Conservation (phyloP, 805 yeast species). For the Kockiozyma suomiensis region DNA sequence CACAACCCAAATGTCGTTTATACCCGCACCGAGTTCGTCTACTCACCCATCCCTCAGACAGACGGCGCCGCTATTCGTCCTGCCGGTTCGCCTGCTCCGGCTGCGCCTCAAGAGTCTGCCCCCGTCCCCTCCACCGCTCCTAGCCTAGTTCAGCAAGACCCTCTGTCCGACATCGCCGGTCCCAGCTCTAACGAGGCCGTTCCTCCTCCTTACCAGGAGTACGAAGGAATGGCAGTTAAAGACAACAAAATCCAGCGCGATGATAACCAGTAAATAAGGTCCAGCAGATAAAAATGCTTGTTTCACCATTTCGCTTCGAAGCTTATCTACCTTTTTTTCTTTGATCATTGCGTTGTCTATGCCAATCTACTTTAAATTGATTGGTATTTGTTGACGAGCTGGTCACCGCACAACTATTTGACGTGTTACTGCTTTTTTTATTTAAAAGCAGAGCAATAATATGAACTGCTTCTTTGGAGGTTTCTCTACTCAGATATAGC, state of each 20-base stretch:
- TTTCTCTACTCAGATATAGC: no score
- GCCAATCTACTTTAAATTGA: no score
- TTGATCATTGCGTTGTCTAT: no score
- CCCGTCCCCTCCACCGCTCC: slow-evolving; percentile 13
- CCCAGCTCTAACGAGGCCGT: slow-evolving; percentile 5
- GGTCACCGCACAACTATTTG: no score
- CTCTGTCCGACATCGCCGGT: slow-evolving; percentile 12
- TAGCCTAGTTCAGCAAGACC: slow-evolving; percentile 10
- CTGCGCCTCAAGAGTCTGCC: slow-evolving; percentile 18
- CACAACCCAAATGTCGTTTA: slow-evolving; percentile 14
- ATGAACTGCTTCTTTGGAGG: no score
- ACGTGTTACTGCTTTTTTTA: no score
- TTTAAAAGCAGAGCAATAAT: no score
- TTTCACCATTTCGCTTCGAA: no score
- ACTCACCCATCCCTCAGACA: slow-evolving; percentile 31
- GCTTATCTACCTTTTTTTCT: no score
- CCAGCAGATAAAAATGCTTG: no score
- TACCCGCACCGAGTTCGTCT: slow-evolving; percentile 27
- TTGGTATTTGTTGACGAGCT: no score
- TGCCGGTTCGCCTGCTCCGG: slow-evolving; percentile 12
- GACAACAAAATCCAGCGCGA: slow-evolving; percentile 33
- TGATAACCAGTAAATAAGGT: slow-evolving; percentile 20
- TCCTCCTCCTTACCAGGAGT: slow-evolving; percentile 35
- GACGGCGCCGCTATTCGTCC: slow-evolving; percentile 1
- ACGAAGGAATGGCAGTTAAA: slow-evolving; percentile 17